Evolutionary conservation across 2,329 filamentous ascomycete genomes (phyloP), one percentile per base, ranked within the genome.

Genomic region (Penicillium rolfsii): DNA sequence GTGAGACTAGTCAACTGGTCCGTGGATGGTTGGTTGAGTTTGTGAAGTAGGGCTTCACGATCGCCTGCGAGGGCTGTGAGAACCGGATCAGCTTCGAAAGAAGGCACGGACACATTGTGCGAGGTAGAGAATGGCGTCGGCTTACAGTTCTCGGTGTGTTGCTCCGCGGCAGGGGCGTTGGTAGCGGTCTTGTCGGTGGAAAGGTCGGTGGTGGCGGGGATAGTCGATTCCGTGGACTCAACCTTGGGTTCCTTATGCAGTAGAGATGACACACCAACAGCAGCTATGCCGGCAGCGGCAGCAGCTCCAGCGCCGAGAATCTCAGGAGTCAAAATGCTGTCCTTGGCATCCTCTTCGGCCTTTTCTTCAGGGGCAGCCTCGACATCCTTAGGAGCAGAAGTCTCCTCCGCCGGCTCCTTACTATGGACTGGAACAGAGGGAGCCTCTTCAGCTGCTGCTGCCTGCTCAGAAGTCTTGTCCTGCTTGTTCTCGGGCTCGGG

Each of bases 1-100:
- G 96, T 84, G 95, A 63, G 62, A 24, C 67, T 57, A 30, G 68
- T 55, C 45, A 73, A 52, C 41, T 72, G 67, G 33, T 74, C 71
- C 22, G 71, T 70, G 11, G 73, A 73, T 3, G 74, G 73, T 40
- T 68, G 62, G 40, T 72, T 70, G 45, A 75, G 69, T 52, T 73
- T 68, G 49, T 61, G 69, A 26, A 75, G 70, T 24, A 73, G 68
- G 49, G 74, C 69, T 59, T 74, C 74, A n/a, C 72, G 67, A 56
- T 76, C 73, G 7, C 66, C 70, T 55, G 72, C 71, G 54, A 74
- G 71, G 16, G 72, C 68, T 69, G 68, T 65, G 53, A 73, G 71
- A 53, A 61, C 62, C 54, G 68, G 64, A 68, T 75, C 72, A 67
- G 73, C 66, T 67, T 73, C 68, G 54, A 71, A 68, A 45, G 75